Percentiles rank a stretch among this genome's conserved stretches.
Conservation (phyloP, 345 rosid genomes). For the Syzygium aqueum region DNA sequence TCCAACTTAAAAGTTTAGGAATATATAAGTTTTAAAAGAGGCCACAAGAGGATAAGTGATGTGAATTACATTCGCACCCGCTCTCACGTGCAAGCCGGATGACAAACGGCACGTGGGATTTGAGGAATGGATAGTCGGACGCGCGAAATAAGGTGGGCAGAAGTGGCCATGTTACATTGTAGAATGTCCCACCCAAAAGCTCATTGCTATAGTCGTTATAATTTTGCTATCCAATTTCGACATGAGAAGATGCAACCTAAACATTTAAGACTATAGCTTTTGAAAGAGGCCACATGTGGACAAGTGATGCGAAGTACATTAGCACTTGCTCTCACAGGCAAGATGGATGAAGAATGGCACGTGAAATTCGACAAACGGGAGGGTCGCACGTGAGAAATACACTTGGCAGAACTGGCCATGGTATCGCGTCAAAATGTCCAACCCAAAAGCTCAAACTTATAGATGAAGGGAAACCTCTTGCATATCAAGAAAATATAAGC, state of each 20-base stretch:
- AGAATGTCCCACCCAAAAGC: not conserved
- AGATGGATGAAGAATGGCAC: not conserved
- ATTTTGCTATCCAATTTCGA: not conserved
- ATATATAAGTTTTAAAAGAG: not conserved
- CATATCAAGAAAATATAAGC: not conserved
- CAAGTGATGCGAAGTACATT: not conserved
- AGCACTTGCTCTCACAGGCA: not conserved
- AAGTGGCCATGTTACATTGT: not conserved
- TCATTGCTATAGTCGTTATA: not conserved
- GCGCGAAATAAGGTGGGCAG: not conserved
- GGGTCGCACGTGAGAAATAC: not conserved
- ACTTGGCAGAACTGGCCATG: not conserved
- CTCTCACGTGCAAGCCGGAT: not conserved
- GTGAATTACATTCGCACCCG: not conserved
- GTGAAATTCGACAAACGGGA: not conserved
- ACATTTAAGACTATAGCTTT: not conserved
- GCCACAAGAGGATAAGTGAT: not conserved
- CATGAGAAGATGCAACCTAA: not conserved
- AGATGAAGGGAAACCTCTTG: accelerated
- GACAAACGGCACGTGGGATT: not conserved
- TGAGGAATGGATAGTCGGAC: accelerated
- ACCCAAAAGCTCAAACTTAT: not conserved
- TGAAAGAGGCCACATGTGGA: not conserved
- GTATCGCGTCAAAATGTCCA: accelerated
- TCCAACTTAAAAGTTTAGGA: not conserved